Conservation (phyloP, 306 rosid genomes). For the Cucurbita maxima region DNA sequence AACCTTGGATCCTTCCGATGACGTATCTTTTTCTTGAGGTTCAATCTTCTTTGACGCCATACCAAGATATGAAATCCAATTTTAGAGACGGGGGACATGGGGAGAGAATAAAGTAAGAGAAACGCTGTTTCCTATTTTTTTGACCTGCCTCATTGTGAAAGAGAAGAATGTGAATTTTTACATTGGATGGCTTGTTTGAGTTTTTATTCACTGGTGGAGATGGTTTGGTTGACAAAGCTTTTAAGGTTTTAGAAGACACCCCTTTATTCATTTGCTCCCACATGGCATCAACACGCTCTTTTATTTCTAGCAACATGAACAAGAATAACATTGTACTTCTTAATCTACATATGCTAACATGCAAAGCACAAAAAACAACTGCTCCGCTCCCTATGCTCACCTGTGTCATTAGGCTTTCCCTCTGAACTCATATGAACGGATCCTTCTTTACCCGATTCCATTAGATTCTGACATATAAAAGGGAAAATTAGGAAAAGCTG, state of each 20-base stretch:
- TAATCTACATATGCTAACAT: conserved; percentile 1
- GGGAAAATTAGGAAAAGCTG: neutral
- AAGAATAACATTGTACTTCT: conserved; percentile 7
- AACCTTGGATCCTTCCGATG: conserved; percentile 19
- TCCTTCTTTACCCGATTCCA: conserved; percentile 28
- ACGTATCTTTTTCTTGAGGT: conserved; percentile 19
- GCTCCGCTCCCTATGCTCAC: conserved; percentile 21
- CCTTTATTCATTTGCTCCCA: conserved; percentile 97
- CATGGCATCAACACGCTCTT: conserved; percentile 69
- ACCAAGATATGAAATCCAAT: conserved; percentile 74
- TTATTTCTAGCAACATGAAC: conserved; percentile 32
- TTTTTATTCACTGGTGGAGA: conserved; percentile 23
- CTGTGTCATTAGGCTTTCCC: conserved; percentile 26
- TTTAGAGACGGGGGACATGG: conserved; percentile 18
- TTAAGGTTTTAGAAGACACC: conserved; percentile 35
- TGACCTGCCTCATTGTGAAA: neutral
- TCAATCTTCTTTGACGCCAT: conserved; percentile 42
- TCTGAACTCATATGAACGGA: conserved; percentile 24
- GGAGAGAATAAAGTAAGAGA: neutral
- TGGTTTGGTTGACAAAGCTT: conserved; percentile 33
- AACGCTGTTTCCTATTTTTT: neutral
- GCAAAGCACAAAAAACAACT: neutral
- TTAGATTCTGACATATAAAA: conserved; percentile 29
- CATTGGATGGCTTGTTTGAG: conserved; percentile 51
- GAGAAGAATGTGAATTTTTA: conserved; percentile 22